A percentile compares a stretch with the other conserved stretches of the same genome.
Evolutionary conservation across 345 rosid genomes (phyloP).

Genomic region (Mercurialis annua): DNA sequence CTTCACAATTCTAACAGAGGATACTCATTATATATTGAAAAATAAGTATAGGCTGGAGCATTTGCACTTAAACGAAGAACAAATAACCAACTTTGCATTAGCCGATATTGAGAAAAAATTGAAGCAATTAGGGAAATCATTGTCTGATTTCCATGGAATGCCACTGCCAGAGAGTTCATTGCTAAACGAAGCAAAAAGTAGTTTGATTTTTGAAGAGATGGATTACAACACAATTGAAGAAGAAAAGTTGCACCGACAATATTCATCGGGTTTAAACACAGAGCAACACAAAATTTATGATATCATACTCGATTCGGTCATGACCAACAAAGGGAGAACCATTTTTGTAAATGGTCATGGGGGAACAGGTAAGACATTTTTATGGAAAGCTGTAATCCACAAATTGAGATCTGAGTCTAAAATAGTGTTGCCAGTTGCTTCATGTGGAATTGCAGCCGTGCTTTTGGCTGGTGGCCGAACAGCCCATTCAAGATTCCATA

Average conservation of each 20-base stretch:
- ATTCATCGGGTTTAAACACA: not conserved
- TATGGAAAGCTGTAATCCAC: not conserved
- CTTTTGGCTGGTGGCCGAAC: not conserved
- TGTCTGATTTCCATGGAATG: too few relatives aligned
- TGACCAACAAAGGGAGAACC: not conserved
- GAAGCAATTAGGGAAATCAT: too few relatives aligned
- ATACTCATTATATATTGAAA: too few relatives aligned
- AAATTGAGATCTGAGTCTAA: not conserved
- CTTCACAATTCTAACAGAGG: too few relatives aligned
- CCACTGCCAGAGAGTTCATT: too few relatives aligned
- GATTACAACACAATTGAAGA: too few relatives aligned
- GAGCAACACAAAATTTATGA: not conserved
- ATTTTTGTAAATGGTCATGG: not conserved
- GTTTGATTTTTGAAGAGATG: not conserved
- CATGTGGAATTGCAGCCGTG: not conserved
- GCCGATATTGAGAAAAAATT: too few relatives aligned
- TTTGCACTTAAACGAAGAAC: too few relatives aligned
- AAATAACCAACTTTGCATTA: too few relatives aligned
- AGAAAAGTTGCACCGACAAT: not conserved
- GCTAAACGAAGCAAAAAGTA: too few relatives aligned
- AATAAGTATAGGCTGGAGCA: too few relatives aligned
- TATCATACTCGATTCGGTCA: too few relatives aligned
- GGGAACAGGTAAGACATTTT: not conserved
- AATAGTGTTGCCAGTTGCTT: not conserved
- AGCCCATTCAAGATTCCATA: not conserved